Evolutionary conservation across 179 eudicot species (phyloP).

Genomic region (Sideroxylon spinosum): DNA sequence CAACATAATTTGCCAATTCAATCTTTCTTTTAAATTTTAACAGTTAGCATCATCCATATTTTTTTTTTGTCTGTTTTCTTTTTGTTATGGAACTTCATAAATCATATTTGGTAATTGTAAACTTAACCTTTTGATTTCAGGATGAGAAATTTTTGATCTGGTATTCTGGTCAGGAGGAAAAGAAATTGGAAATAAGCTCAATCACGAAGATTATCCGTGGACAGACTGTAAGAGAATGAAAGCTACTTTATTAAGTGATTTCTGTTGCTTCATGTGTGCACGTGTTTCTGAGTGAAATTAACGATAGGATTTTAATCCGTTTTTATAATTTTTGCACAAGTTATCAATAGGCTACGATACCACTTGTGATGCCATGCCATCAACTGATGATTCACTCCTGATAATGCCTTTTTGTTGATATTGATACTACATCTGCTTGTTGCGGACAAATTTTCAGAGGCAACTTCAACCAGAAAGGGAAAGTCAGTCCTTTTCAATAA

Average conservation of each 20-base stretch:
- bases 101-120: neutral
- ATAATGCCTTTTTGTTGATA: conserved; percentile 10
- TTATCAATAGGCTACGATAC: neutral
- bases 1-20: conserved; percentile 22
- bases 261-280: conserved; percentile 4
- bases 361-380: neutral
- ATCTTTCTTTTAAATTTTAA: no score
- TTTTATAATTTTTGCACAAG: neutral
- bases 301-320: neutral
- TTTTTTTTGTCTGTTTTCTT: neutral
- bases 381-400: conserved; percentile 9
- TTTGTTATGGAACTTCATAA: neutral
- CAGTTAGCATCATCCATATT: no score
- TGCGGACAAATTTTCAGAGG: conserved; percentile 24
- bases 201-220: conserved; percentile 30
- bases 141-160: conserved; percentile 43
- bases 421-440: conserved; percentile 5
- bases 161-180: conserved; percentile 43
- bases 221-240: conserved; percentile 32
- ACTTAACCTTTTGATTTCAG: conserved; percentile 21
- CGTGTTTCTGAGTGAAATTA: neutral
- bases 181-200: conserved; percentile 32
- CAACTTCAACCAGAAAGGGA: conserved; percentile 37
- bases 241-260: neutral
- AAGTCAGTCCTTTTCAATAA: conserved; percentile 34